phyloP scores from a whole-genome alignment of 2,329 filamentous ascomycete genomes.

The Aspergillus pseudonomiae region DNA sequence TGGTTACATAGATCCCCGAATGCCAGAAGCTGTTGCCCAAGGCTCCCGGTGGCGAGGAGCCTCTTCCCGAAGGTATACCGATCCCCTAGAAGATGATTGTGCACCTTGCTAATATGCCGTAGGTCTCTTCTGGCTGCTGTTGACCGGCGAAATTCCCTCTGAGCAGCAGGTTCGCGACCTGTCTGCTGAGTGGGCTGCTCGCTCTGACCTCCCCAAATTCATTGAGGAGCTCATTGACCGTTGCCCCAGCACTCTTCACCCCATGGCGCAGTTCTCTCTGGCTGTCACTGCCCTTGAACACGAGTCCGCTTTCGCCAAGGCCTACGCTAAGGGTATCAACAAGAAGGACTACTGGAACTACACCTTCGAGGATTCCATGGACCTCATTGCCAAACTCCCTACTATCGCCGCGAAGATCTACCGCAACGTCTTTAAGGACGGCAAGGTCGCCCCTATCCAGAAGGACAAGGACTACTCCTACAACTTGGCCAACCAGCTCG shows the following conservation, averaged over 20 bases:
- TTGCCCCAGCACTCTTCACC: slow-evolving; percentile 97
- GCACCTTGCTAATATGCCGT: slow-evolving; percentile 20
- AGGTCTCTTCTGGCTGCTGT: slow-evolving; percentile 99
- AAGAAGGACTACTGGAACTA: slow-evolving; percentile 99
- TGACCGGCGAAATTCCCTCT: slow-evolving; percentile 95
- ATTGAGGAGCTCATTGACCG: slow-evolving; percentile 99
- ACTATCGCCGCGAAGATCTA: slow-evolving; percentile 98
- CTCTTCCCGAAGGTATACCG: slow-evolving; percentile 79
- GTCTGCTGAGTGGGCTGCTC: slow-evolving; percentile 97
- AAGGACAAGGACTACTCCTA: slow-evolving; percentile 99
- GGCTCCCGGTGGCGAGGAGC: slow-evolving; percentile 94
- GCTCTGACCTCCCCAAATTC: slow-evolving; percentile 95
- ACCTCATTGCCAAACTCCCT: slow-evolving; percentile 98
- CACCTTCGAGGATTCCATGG: slow-evolving; percentile 99
- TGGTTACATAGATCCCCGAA: slow-evolving; percentile 73
- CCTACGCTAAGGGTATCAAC: slow-evolving; percentile 98
- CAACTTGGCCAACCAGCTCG: slow-evolving; percentile 99
- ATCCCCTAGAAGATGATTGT: not conserved
- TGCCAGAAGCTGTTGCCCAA: slow-evolving; percentile 97
- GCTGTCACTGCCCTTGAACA: slow-evolving; percentile 98
- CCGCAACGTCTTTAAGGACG: slow-evolving; percentile 99
- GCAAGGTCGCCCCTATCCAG: slow-evolving; percentile 93
- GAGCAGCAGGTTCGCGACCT: slow-evolving; percentile 99
- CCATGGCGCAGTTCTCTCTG: slow-evolving; percentile 99
- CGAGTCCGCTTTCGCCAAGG: slow-evolving; percentile 96